Evolutionary conservation across 371 early-diverging fungal species (phyloP), one percentile per base, ranked within the genome.

Genomic region (Zancudomyces culisetae): DNA sequence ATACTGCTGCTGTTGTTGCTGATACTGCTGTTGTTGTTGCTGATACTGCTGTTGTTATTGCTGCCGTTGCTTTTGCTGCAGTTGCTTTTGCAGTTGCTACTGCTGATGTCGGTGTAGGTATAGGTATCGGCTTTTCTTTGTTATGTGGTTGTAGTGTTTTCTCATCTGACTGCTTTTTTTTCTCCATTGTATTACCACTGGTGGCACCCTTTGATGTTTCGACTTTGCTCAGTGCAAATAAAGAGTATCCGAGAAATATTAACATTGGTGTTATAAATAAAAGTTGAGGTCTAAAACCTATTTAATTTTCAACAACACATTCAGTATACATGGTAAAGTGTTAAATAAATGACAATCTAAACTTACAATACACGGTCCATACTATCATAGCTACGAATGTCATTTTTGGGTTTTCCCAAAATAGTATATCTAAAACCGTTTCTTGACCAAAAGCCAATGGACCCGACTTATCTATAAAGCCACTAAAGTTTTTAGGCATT

Each of bases 401-500:
- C 15, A 22, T 13, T 12, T 47, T 24, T 26, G 21, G 27, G 20
- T 47, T 27, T n/a, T 47, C n/a, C 48, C 48, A 47, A n/a, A 47
- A 47, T 24, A 47, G 3, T 20, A 47, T 24, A 28, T 47, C 48
- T 27, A 18, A 26, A 6, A 24, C 28, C 22, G n/a, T 15, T 8
- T 47, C 26, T 24, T 47, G 22, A 15, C n/a, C 3, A 3, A 47
- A 4, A 4, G 28, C 28, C 13, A 47, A 24, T 26, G 48, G 48
- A 4, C 48, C 48, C 18, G 48, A 26, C 28, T 47, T 47, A 15
- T 47, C 48, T 3, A 47, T 47, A 24, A 47, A 47, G 28, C 48
- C 48, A 27, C 48, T 47, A 24, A 47, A 47, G 24, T 47, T 47
- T n/a, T 24, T 24, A 6, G 13, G 24, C 48, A 47, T 47, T 24